phyloP scores from a whole-genome alignment of 257 asterid genomes.

The Galeopsis tetrahit region DNA sequence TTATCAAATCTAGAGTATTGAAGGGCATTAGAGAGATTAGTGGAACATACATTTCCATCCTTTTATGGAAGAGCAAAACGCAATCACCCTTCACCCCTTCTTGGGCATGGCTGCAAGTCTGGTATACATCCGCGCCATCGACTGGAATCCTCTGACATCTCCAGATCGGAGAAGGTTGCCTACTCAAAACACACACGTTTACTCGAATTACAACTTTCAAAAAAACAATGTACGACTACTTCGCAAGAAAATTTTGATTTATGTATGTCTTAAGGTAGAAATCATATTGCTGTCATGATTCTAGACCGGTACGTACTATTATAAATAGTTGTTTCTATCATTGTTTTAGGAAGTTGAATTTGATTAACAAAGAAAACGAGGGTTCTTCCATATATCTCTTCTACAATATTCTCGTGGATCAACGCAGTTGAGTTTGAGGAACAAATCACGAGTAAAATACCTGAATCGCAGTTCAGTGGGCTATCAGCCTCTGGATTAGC shows the following conservation, averaged over 20 bases:
- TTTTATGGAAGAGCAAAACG: constrained; percentile 21
- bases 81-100: constrained; percentile 55
- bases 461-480: constrained; percentile 99
- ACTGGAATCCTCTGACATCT: constrained; percentile 86
- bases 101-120: constrained; percentile 98
- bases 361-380: too few species aligned
- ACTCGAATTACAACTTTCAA: not conserved
- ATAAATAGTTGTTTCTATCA: too few species aligned
- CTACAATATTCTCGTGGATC: too few species aligned
- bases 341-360: too few species aligned
- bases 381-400: too few species aligned
- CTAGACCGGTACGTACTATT: too few species aligned
- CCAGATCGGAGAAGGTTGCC: constrained; percentile 98
- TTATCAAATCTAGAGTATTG: not conserved
- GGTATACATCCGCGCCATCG: constrained; percentile 98
- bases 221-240: not conserved
- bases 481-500: constrained; percentile 99
- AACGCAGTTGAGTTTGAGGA: not conserved
- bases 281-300: too few species aligned
- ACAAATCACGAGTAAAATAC: constrained; percentile 39
- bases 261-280: too few species aligned
- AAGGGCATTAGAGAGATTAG: not conserved
- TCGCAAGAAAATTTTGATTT: not conserved
- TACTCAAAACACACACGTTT: constrained; percentile 29
- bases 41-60: not conserved